phyloP scores from a whole-genome alignment of 192 early-diverging fungal species.

The Pilobolus umbonatus region DNA sequence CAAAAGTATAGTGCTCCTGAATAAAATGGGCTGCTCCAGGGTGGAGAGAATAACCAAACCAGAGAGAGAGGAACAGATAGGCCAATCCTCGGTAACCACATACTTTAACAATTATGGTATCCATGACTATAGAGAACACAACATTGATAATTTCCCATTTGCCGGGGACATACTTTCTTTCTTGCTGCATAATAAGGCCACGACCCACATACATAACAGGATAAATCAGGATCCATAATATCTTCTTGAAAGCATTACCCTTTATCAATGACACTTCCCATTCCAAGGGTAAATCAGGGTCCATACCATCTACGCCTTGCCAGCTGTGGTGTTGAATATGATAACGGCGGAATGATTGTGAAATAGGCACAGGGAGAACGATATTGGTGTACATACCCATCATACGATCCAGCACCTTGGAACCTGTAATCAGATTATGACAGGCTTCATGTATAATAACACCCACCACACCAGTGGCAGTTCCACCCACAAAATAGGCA shows the following conservation, averaged over 20 bases:
- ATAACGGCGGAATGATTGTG: constrained; percentile 76
- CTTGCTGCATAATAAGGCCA: constrained; percentile 53
- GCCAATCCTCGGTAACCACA: constrained; percentile 59
- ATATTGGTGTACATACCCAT: constrained; percentile 84
- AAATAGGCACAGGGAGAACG: constrained; percentile 72
- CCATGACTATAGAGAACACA: constrained; percentile 54
- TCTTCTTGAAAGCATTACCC: constrained; percentile 61
- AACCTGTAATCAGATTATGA: constrained; percentile 75
- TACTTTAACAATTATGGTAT: constrained; percentile 49
- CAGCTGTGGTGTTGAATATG: constrained; percentile 96
- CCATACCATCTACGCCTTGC: constrained; percentile 92
- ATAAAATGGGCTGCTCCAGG: constrained; percentile 95
- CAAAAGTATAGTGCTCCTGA: constrained; percentile 96
- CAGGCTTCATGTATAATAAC: constrained; percentile 91
- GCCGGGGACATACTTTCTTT: constrained; percentile 53
- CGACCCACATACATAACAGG: constrained; percentile 82
- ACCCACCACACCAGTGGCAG: constrained; percentile 73
- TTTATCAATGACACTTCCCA: constrained; percentile 78
- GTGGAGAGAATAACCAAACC: constrained; percentile 86
- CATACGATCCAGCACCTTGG: constrained; percentile 71
- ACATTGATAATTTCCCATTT: constrained; percentile 79
- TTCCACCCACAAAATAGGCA: constrained; percentile 79
- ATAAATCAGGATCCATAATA: constrained; percentile 79
- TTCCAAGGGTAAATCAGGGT: constrained; percentile 88
- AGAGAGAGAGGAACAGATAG: constrained; percentile 64